phyloP scores from a whole-genome alignment of 2,329 filamentous ascomycete genomes.

The Fusarium devonianum region DNA sequence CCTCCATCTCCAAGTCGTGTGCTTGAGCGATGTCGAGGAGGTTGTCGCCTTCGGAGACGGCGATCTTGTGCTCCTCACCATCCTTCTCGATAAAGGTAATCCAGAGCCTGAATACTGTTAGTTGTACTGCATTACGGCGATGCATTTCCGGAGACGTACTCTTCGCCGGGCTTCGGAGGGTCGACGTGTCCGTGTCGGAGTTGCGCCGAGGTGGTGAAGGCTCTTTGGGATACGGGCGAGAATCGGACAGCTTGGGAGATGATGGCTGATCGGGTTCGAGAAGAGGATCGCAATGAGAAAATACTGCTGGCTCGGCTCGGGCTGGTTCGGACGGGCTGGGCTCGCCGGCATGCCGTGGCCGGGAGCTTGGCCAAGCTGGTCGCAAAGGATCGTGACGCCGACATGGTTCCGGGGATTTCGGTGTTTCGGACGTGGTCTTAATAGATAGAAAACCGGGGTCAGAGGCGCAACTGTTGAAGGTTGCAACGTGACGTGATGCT shows the following conservation, averaged over 20 bases:
- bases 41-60: slow-evolving; percentile 87
- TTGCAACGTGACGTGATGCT: slow-evolving; percentile 8
- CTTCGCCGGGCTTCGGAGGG: slow-evolving; percentile 87
- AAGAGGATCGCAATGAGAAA: slow-evolving; percentile 12
- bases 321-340: slow-evolving; percentile 35
- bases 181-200: slow-evolving; percentile 79
- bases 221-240: slow-evolving; percentile 46
- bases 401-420: slow-evolving; percentile 40
- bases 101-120: slow-evolving; percentile 66
- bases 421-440: slow-evolving; percentile 14
- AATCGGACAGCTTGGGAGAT: slow-evolving; percentile 16
- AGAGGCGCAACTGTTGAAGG: slow-evolving; percentile 5
- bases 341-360: slow-evolving; percentile 41
- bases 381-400: slow-evolving; percentile 45
- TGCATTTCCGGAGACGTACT: slow-evolving; percentile 63
- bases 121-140: background rate
- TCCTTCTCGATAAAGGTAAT: slow-evolving; percentile 97
- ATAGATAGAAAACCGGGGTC: slow-evolving; percentile 7
- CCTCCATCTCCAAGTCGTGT: slow-evolving; percentile 97
- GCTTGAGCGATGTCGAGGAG: slow-evolving; percentile 93
- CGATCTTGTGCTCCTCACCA: slow-evolving; percentile 74
- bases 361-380: slow-evolving; percentile 46
- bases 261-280: slow-evolving; percentile 34
- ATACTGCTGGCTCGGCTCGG: slow-evolving; percentile 17
- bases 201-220: slow-evolving; percentile 70